Conservation (phyloP, 1,284 basidiomycete genomes). For the Abortiporus biennis region DNA sequence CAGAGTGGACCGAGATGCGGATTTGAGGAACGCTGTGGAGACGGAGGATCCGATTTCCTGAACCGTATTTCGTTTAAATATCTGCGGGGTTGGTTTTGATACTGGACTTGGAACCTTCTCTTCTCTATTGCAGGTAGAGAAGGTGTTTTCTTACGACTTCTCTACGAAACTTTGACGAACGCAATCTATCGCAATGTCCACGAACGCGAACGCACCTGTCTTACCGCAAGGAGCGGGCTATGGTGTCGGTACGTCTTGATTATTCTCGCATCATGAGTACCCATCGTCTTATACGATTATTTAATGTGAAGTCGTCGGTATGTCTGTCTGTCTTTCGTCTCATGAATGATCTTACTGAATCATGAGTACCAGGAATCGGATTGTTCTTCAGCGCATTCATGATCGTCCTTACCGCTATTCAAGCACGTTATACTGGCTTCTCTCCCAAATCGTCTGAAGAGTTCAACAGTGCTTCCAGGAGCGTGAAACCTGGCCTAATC, state of each 20-base stretch:
- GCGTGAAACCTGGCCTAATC: conserved; percentile 85
- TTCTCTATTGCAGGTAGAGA: too few relatives aligned
- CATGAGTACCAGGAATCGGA: conserved; percentile 55
- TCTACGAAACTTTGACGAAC: too few relatives aligned
- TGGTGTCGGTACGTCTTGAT: conserved; percentile 63
- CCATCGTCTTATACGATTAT: not conserved
- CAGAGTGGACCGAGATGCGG: too few relatives aligned
- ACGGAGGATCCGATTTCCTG: too few relatives aligned
- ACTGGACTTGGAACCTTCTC: too few relatives aligned
- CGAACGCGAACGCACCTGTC: conserved; percentile 20
- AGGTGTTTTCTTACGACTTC: too few relatives aligned
- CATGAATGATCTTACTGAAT: conserved; percentile 1
- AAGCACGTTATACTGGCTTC: conserved; percentile 68
- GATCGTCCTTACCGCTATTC: conserved; percentile 62
- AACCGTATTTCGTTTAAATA: too few relatives aligned
- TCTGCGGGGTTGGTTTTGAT: too few relatives aligned
- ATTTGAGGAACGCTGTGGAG: too few relatives aligned
- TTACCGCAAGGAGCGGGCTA: conserved; percentile 40
- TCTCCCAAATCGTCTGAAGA: conserved; percentile 72
- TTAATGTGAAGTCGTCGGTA: conserved; percentile 39
- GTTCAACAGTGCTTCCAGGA: conserved; percentile 78
- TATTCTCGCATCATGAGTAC: conserved; percentile 1
- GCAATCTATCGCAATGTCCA: too few relatives aligned
- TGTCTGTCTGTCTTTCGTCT: conserved; percentile 12
- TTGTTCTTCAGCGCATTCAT: conserved; percentile 80